Evolutionary conservation across 257 asterid species (phyloP).

Genomic region (Salvia hispanica): DNA sequence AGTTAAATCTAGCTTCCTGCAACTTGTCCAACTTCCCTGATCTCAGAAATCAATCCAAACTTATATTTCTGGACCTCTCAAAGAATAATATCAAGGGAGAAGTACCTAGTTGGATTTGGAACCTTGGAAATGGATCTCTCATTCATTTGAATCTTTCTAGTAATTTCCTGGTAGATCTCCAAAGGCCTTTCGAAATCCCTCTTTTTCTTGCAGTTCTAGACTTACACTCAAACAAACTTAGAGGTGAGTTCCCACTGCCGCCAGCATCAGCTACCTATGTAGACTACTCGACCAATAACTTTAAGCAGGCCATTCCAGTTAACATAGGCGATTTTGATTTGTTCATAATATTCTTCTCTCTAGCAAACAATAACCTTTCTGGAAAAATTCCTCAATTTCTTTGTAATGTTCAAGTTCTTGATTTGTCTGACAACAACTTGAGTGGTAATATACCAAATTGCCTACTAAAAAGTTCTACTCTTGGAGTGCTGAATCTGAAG

Average conservation of each 20-base stretch:
- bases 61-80: constrained; percentile 52
- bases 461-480: too few species aligned
- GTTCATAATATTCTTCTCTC: too few species aligned
- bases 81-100: constrained; percentile 44
- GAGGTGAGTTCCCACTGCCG: constrained; percentile 43
- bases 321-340: too few species aligned
- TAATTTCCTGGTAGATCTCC: constrained; percentile 39
- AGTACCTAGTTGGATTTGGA: constrained; percentile 67
- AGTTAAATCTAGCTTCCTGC: constrained; percentile 57
- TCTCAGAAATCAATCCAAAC: constrained; percentile 25
- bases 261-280: too few species aligned
- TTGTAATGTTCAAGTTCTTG: too few species aligned
- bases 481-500: too few species aligned
- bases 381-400: too few species aligned
- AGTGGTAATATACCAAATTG: too few species aligned
- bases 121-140: constrained; percentile 29
- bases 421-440: too few species aligned
- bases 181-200: constrained; percentile 36
- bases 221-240: constrained; percentile 40
- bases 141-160: constrained; percentile 43
- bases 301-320: too few species aligned
- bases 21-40: constrained; percentile 44
- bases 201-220: constrained; percentile 31
- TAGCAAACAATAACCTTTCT: too few species aligned
- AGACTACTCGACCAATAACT: too few species aligned